These are phyloP conservation scores for Rhizoclosmatium sp. DNA, from an alignment of 192 early-diverging fungal species.

Conservation along the genomic window DNA sequence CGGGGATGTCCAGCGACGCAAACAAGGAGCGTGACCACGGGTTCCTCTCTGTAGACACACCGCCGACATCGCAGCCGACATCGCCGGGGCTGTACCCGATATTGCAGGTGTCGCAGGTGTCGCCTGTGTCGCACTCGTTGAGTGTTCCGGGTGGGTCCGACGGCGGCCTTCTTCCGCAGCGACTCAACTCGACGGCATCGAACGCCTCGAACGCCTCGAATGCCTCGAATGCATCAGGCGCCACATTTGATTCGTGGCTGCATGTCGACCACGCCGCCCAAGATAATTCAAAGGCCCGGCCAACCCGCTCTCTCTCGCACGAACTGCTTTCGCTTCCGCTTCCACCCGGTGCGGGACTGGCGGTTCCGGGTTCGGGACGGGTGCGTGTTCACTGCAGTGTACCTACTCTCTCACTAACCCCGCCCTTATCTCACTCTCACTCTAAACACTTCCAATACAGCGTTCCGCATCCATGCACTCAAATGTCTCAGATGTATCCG, in stretches of 20 bases:
- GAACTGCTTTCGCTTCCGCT: neutral
- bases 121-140: too few relatives aligned
- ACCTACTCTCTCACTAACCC: too few relatives aligned
- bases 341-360: neutral
- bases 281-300: neutral
- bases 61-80: too few relatives aligned
- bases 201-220: too few relatives aligned
- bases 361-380: neutral
- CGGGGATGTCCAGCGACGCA: too few relatives aligned
- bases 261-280: neutral
- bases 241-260: conserved; percentile 10
- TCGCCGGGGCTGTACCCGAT: too few relatives aligned
- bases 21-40: too few relatives aligned
- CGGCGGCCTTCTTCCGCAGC: too few relatives aligned
- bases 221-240: neutral
- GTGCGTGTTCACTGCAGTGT: neutral
- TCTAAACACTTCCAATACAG: neutral
- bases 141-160: too few relatives aligned
- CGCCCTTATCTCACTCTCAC: neutral
- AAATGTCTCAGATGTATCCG: neutral
- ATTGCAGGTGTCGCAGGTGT: too few relatives aligned
- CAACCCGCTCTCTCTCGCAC: neutral
- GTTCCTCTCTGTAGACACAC: too few relatives aligned
- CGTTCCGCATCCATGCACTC: neutral
- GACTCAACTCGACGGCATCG: too few relatives aligned